A percentile compares a stretch with the other conserved stretches of the same genome.
These are phyloP conservation scores for Pholiota adiposa DNA, from an alignment of 1,284 basidiomycete species.

Conservation along the genomic window DNA sequence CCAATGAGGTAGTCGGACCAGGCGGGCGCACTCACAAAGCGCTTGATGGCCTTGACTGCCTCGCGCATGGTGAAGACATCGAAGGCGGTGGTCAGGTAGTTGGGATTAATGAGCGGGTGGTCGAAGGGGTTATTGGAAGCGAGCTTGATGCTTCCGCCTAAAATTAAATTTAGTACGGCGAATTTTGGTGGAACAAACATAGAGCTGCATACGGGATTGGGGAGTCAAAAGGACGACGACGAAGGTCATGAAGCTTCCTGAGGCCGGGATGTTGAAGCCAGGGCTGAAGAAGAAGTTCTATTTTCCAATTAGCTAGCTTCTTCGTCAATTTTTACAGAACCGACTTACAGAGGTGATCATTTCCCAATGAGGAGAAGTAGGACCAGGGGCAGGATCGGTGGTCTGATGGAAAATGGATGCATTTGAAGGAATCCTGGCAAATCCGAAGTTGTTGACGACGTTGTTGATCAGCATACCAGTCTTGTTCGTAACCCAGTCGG, in stretches of 20 bases:
- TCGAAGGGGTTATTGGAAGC: conserved; percentile 40
- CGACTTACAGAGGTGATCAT: conserved; percentile 27
- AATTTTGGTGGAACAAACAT: no score
- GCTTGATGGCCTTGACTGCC: conserved; percentile 32
- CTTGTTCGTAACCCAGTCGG: conserved; percentile 20
- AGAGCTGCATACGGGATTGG: conserved; percentile 34
- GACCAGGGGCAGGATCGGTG: conserved; percentile 40
- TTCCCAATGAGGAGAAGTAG: conserved; percentile 32
- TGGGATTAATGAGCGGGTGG: conserved; percentile 41
- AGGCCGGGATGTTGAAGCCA: conserved; percentile 15
- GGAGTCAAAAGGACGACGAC: conserved; percentile 33
- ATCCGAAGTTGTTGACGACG: conserved; percentile 22
- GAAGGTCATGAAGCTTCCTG: conserved; percentile 29
- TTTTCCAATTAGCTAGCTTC: not conserved
- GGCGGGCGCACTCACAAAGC: conserved; percentile 34
- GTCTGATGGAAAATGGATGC: conserved; percentile 29
- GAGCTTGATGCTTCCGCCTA: conserved; percentile 42
- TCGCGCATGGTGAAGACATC: conserved; percentile 39
- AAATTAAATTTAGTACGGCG: not conserved
- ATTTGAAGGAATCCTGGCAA: conserved; percentile 32
- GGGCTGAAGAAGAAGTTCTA: conserved; percentile 11
- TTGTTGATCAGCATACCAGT: conserved; percentile 24
- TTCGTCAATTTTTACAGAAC: not conserved
- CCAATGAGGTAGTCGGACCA: conserved; percentile 39
- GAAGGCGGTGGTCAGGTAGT: conserved; percentile 34